Evolutionary conservation across 306 rosid genomes (phyloP), one percentile per base, ranked within the genome.

Genomic region (Malus orientalis): DNA sequence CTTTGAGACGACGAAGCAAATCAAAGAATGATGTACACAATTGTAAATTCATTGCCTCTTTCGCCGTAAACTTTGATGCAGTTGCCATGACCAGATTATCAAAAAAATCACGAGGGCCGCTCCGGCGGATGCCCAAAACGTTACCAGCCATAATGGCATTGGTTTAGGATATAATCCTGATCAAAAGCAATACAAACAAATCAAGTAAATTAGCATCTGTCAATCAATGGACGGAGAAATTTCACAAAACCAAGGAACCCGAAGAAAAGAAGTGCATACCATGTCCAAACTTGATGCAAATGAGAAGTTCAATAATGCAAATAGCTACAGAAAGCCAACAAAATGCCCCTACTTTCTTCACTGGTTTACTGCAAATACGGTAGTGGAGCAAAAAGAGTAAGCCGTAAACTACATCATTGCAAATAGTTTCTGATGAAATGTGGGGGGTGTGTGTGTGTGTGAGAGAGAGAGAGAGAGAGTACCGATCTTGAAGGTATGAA

Each of bases 271-370:
- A 57, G 71, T 67, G 74, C 84, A 14, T 81, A 96, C 99, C 98
- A 49, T 91, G 87, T 78, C 98, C 98, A 81, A 96, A 96, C 81
- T 96, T 96, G 70, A 96, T 92, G 89, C 99, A 92, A 75, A 96
- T 96, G 71, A 96, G 91, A 87, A 96, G 98, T 81, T 96, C 99
- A 3, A 96, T 88, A 13, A 96, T 92, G 86, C 99, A 96, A 76
- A 96, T 96, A 18, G 99, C 99, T 23, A 92, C 86, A 22, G 99
- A 96, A 70, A 96, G 97, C 99, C 99, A 96, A 88, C 99, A 96
- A 84, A 92, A 90, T 38, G 99, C 90, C 57, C 99, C 99, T 61
- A 96, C 99, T 85, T 96, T 96, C 78, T 96, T 96, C 84, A 87
- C 96, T 2, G 97, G 92, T 74, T 85, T 91, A 45, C 99, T 96